phyloP scores from a whole-genome alignment of 768 basidiomycete genomes.

The Fistulinella prunicolor region DNA sequence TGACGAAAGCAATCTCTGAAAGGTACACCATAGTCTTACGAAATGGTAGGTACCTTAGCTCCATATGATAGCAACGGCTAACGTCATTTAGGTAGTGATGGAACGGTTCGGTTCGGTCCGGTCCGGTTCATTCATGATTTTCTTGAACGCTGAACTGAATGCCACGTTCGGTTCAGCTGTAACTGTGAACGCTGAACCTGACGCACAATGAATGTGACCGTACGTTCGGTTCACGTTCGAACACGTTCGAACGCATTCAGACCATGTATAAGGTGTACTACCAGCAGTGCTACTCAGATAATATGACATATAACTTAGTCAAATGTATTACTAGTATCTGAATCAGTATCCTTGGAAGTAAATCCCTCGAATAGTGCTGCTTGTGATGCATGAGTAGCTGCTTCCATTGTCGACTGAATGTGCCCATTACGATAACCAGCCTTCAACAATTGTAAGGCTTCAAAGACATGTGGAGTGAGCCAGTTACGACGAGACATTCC shows the following conservation, averaged over 20 bases:
- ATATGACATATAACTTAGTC: too few relatives aligned
- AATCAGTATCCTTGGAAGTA: too few relatives aligned
- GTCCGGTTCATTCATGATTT: background rate
- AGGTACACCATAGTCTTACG: constrained; percentile 4
- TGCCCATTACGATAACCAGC: background rate
- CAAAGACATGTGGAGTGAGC: background rate
- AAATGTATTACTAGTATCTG: too few relatives aligned
- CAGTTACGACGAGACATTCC: constrained; percentile 7
- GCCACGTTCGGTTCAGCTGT: background rate
- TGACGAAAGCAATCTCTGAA: constrained; percentile 14
- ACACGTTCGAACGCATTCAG: background rate
- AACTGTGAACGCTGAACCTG: background rate
- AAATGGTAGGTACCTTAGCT: constrained; percentile 10
- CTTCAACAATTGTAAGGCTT: background rate
- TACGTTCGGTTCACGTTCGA: background rate
- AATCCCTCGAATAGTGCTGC: too few relatives aligned
- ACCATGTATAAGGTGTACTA: too few relatives aligned
- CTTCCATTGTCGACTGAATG: background rate
- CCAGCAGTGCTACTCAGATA: too few relatives aligned
- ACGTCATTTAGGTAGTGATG: constrained; percentile 13
- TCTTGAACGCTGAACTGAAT: background rate
- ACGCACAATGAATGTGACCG: background rate
- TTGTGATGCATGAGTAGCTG: too few relatives aligned
- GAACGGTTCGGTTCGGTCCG: background rate
- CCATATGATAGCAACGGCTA: background rate